Evolutionary conservation across 345 rosid genomes (phyloP).

Genomic region (Populus nigra): DNA sequence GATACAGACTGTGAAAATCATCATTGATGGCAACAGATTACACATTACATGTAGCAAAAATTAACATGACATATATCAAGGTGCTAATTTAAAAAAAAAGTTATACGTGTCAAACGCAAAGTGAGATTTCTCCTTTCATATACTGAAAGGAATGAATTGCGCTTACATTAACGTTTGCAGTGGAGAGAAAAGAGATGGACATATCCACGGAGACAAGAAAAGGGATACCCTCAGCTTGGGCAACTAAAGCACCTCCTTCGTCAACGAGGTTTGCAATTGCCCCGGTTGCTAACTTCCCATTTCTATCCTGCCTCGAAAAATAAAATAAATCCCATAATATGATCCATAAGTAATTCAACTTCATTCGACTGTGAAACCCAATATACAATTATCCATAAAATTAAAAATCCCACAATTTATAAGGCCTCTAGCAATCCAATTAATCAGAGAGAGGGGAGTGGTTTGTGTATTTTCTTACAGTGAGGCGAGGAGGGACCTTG

Average conservation of each 20-base stretch:
- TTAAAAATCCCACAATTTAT: too few species aligned
- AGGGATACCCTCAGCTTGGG: constrained; percentile 57
- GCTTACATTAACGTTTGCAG: constrained; percentile 23
- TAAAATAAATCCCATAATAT: background rate
- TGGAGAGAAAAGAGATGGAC: constrained; percentile 66
- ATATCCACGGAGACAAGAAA: constrained; percentile 81
- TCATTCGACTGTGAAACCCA: background rate
- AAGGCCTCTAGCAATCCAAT: background rate
- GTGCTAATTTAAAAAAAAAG: background rate
- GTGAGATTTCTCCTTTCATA: too few species aligned
- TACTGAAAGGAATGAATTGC: background rate
- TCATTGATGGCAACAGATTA: background rate
- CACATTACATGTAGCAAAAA: too few species aligned
- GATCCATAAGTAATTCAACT: background rate
- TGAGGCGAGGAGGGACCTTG: constrained; percentile 84
- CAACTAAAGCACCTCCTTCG: constrained; percentile 74
- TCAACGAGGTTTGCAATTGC: constrained; percentile 87
- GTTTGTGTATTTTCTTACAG: constrained; percentile 36
- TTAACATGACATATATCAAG: background rate
- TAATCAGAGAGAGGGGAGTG: background rate
- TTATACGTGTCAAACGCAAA: background rate
- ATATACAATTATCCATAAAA: too few species aligned
- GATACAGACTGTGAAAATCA: background rate
- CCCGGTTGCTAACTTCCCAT: constrained; percentile 69
- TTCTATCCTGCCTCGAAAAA: constrained; percentile 54